phyloP scores from a whole-genome alignment of 257 asterid genomes.

The Solanum habrochaites region DNA sequence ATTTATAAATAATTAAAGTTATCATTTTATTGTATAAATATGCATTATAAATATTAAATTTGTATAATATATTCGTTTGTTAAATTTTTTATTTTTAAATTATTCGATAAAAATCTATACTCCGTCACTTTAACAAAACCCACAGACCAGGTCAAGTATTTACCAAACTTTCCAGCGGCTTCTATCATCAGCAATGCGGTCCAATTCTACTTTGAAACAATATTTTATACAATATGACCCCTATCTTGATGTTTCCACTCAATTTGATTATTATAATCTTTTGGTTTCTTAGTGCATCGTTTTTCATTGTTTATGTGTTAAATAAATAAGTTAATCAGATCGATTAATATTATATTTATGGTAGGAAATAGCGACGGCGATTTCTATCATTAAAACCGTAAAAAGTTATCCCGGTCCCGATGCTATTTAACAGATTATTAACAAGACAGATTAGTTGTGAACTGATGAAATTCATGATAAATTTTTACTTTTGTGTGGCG shows the following conservation, averaged over 20 bases:
- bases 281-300: neutral
- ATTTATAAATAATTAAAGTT: neutral
- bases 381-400: neutral
- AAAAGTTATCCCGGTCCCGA: neutral
- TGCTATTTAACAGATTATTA: neutral
- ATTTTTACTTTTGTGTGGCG: neutral
- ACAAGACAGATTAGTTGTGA: neutral
- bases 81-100: rapidly evolving
- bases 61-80: no score
- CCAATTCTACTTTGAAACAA: neutral
- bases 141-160: neutral
- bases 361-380: neutral
- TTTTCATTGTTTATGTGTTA: neutral
- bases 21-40: neutral
- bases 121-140: neutral
- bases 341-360: neutral
- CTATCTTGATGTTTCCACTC: neutral
- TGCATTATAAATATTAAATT: no score
- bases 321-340: neutral
- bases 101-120: neutral
- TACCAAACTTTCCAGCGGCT: neutral
- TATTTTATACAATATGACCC: neutral
- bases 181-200: neutral
- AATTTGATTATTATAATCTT: neutral
- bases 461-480: neutral